phyloP scores from a whole-genome alignment of 257 asterid species.

The Plantago ovata region DNA sequence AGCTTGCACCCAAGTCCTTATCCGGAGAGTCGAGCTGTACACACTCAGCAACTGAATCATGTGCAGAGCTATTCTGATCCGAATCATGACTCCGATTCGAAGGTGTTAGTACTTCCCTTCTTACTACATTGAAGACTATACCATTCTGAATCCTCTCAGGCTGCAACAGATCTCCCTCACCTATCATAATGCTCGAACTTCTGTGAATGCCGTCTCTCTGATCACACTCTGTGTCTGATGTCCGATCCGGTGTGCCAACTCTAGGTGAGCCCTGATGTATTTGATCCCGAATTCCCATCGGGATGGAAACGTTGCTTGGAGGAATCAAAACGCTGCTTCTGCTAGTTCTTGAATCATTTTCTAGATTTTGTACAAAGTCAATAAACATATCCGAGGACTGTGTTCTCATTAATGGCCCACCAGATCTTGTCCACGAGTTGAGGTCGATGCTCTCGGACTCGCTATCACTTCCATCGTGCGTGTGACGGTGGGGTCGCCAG shows the following conservation, averaged over 20 bases:
- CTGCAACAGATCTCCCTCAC: conserved; percentile 83
- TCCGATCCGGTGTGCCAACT: conserved; percentile 41
- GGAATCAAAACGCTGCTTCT: conserved; percentile 19
- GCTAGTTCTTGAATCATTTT: conserved; percentile 31
- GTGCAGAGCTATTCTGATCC: conserved; percentile 31
- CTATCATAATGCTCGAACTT: conserved; percentile 51
- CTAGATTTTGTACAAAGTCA: conserved; percentile 72
- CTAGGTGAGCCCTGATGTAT: conserved; percentile 30
- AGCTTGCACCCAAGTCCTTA: conserved; percentile 51
- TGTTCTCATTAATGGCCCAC: conserved; percentile 98
- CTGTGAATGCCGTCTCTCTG: conserved; percentile 33
- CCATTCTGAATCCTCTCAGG: conserved; percentile 76
- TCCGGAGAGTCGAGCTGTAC: conserved; percentile 65
- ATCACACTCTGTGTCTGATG: conserved; percentile 50
- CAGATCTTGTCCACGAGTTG: conserved; percentile 81
- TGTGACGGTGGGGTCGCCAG: conserved; percentile 35
- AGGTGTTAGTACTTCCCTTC: conserved; percentile 66
- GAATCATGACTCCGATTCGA: conserved; percentile 58
- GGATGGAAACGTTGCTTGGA: conserved; percentile 24
- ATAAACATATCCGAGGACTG: conserved; percentile 80
- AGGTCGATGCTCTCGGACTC: conserved; percentile 69
- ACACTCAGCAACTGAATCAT: conserved; percentile 50
- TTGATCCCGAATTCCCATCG: conserved; percentile 29
- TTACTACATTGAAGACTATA: conserved; percentile 78
- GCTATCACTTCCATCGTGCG: conserved; percentile 74